Conservation (phyloP, 177 flowering plant genomes). For the Vitis hybrid region DNA sequence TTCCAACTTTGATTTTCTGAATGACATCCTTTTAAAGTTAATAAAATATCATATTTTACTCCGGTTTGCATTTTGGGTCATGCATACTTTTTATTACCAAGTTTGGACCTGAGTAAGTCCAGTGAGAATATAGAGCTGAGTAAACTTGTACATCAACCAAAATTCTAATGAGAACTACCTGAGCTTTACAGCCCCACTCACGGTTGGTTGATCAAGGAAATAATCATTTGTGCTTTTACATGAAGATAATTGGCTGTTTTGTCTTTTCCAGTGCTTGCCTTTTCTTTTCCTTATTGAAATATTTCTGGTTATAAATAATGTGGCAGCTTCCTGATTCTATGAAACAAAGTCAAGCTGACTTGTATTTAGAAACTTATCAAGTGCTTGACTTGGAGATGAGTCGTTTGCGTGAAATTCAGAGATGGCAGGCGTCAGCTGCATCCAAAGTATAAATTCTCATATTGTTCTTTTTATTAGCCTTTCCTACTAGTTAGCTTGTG, state of each 20-base stretch:
- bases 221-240: neutral
- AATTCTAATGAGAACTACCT: no score
- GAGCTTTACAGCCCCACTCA: no score
- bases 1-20: no score
- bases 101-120: no score
- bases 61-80: no score
- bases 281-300: neutral
- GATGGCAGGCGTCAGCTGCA: constrained; percentile 95
- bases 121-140: no score
- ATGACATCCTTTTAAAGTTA: no score
- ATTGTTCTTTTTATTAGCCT: neutral
- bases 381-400: constrained; percentile 99
- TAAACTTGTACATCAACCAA: no score
- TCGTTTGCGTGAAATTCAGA: constrained; percentile 94
- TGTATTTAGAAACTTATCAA: constrained; percentile 95
- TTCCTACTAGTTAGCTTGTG: neutral
- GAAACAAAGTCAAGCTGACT: constrained; percentile 97
- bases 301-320: constrained; percentile 8
- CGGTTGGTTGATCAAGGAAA: no score
- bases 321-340: constrained; percentile 98
- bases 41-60: no score
- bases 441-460: constrained; percentile 57
- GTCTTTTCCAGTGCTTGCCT: neutral
- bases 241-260: neutral
- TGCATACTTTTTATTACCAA: no score